Evolutionary conservation across 345 rosid species (phyloP).

Genomic region (Murraya koenigii): DNA sequence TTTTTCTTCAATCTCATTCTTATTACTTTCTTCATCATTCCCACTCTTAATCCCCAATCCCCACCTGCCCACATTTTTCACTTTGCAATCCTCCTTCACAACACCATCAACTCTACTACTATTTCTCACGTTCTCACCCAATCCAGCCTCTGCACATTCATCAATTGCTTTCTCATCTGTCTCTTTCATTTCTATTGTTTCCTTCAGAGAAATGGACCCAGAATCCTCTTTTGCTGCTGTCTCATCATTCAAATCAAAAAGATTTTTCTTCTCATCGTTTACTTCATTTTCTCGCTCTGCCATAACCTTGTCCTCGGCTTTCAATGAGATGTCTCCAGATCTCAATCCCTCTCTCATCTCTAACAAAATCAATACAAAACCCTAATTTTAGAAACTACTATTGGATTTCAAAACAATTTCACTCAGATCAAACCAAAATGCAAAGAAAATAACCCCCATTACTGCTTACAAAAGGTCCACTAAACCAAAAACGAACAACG

Average conservation of each 20-base stretch:
- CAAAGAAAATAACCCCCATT: neutral
- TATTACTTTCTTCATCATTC: slow-evolving; percentile 6
- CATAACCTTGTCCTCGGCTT: slow-evolving; percentile 24
- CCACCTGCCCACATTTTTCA: slow-evolving; percentile 34
- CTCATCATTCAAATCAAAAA: slow-evolving; percentile 25
- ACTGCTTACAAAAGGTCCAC: neutral
- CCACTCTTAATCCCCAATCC: slow-evolving; percentile 25
- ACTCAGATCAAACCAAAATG: neutral
- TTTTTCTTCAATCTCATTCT: slow-evolving; percentile 1
- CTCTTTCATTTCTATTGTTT: slow-evolving; percentile 10
- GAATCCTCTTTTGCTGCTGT: neutral
- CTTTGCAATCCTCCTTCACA: slow-evolving; percentile 17
- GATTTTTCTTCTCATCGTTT: slow-evolving; percentile 7
- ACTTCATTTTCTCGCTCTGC: slow-evolving; percentile 12
- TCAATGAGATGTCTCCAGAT: slow-evolving; percentile 24
- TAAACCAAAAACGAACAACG: neutral
- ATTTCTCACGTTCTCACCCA: slow-evolving; percentile 19
- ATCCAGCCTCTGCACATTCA: slow-evolving; percentile 14
- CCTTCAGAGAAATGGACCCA: slow-evolving; percentile 2
- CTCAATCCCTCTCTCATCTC: slow-evolving; percentile 44
- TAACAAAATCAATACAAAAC: slow-evolving; percentile 12
- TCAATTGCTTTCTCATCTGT: slow-evolving; percentile 7
- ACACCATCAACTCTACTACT: slow-evolving; percentile 17
- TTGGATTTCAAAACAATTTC: slow-evolving; percentile 6
- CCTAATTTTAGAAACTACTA: slow-evolving; percentile 5